Base-by-base conservation (phyloP, 139 green algal genomes). In the Zygnema circumcarinatum region DNA sequence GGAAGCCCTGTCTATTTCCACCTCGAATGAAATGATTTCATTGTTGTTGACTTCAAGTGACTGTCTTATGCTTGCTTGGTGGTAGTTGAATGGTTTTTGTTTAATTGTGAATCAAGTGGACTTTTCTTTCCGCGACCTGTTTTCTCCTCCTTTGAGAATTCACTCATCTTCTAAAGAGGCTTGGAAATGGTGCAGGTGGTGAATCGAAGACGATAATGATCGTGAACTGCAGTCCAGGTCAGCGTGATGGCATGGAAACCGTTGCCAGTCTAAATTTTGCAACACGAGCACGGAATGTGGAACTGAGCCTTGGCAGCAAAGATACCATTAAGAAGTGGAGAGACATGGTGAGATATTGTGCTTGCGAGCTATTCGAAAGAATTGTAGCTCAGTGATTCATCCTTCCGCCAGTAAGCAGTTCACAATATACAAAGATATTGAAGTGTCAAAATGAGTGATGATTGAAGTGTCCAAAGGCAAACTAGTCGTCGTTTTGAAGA, bases 151-250 rank as follows among this genome's bases (percentile, higher is more conserved):
- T n/a, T n/a, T n/a, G n/a, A n/a, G n/a, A n/a, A n/a, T n/a, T n/a
- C n/a, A n/a, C n/a, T n/a, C n/a, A n/a, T n/a, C n/a, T n/a, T n/a
- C n/a, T n/a, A n/a, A n/a, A n/a, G n/a, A n/a, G n/a, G n/a, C n/a
- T n/a, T n/a, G n/a, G n/a, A n/a, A n/a, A n/a, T n/a, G n/a, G 21
- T 86, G 54, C 69, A 88, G 83, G 83, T n/a, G 83, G 83, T 36
- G 83, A 88, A 21, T 36, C 62, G 67, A 92, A 92, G 76, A 91
- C 88, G 3, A 69, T 92, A 53, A 47, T 92, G 68, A 76, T 92
- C 22, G 88, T 92, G 69, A 92, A 88, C 35, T 78, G 40, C 81
- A 74, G 78, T 52, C 85, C 85, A 0, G 36, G 29, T 1, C 67
- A 36, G 62, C 0, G 0, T 20, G 85, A 90, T 36, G 78, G n/a